Evolutionary conservation across 1,284 basidiomycete genomes (phyloP).

Genomic region (Naganishia albida): DNA sequence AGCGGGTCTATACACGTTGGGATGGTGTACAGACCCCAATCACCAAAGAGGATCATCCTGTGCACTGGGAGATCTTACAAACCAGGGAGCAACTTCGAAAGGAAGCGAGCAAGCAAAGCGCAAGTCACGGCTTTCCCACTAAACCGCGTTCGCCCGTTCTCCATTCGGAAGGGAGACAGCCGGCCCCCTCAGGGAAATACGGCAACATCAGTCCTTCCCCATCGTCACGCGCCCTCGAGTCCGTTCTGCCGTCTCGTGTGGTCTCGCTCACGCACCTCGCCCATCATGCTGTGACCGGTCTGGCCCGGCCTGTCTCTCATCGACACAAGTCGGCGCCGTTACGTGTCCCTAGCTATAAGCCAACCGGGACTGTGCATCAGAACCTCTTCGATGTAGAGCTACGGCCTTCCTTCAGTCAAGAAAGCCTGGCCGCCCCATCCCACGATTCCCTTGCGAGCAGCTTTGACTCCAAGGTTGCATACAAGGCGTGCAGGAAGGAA

Average conservation of each 20-base stretch:
- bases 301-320: neutral
- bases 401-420: conserved; percentile 20
- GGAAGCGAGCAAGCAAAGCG: conserved; percentile 29
- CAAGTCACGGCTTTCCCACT: conserved; percentile 1
- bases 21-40: conserved; percentile 28
- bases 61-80: conserved; percentile 27
- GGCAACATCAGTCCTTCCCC: no score
- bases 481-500: conserved; percentile 23
- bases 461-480: conserved; percentile 29
- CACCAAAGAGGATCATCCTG: conserved; percentile 29
- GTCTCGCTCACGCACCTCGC: conserved; percentile 13
- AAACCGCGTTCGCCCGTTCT: conserved; percentile 2
- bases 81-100: conserved; percentile 3
- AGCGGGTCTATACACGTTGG: conserved; percentile 29
- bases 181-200: no score
- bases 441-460: conserved; percentile 19
- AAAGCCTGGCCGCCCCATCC: conserved; percentile 2
- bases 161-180: neutral
- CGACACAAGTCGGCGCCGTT: conserved; percentile 22
- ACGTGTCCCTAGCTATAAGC: neutral
- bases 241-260: neutral
- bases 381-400: neutral
- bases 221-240: neutral
- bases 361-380: neutral
- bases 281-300: neutral